A percentile compares a stretch with the other conserved stretches of the same genome.
Evolutionary conservation across 2,329 filamentous ascomycete genomes (phyloP).

Genomic region (Dryadomyces sulphureus): DNA sequence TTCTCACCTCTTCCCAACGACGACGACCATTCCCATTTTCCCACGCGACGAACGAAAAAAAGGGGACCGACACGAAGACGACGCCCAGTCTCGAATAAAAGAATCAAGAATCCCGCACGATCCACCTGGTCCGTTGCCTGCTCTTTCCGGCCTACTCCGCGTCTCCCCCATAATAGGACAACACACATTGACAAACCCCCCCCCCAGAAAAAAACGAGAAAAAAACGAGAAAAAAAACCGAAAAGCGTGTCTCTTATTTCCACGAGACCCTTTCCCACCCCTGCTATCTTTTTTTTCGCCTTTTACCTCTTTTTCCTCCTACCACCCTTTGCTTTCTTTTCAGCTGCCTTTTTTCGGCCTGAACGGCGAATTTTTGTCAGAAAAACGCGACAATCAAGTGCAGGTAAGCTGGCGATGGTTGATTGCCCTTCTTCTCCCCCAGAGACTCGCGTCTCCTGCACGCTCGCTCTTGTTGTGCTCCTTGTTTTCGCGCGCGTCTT

Average conservation of each 20-base stretch:
- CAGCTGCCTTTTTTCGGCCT: neutral
- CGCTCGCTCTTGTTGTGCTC: too few relatives aligned
- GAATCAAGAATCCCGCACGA: neutral
- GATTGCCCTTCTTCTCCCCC: too few relatives aligned
- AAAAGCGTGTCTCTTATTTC: neutral
- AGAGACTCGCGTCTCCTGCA: too few relatives aligned
- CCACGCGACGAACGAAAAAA: neutral
- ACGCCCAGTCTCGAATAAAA: neutral
- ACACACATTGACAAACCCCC: too few relatives aligned
- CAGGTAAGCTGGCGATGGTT: neutral
- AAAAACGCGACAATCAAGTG: neutral
- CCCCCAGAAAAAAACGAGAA: neutral
- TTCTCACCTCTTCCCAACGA: too few relatives aligned
- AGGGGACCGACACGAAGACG: neutral
- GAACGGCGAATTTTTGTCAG: neutral
- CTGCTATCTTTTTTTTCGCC: neutral
- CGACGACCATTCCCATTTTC: neutral
- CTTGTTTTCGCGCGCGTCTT: neutral
- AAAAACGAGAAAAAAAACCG: neutral
- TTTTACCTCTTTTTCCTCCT: neutral
- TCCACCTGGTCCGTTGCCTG: too few relatives aligned
- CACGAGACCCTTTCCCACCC: neutral
- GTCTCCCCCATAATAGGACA: too few relatives aligned
- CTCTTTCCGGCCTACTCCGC: too few relatives aligned
- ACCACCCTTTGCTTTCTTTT: neutral